A percentile compares a stretch with the other conserved stretches of the same genome.
phyloP scores from a whole-genome alignment of 441 rosid species.

The Daphne laureola region DNA sequence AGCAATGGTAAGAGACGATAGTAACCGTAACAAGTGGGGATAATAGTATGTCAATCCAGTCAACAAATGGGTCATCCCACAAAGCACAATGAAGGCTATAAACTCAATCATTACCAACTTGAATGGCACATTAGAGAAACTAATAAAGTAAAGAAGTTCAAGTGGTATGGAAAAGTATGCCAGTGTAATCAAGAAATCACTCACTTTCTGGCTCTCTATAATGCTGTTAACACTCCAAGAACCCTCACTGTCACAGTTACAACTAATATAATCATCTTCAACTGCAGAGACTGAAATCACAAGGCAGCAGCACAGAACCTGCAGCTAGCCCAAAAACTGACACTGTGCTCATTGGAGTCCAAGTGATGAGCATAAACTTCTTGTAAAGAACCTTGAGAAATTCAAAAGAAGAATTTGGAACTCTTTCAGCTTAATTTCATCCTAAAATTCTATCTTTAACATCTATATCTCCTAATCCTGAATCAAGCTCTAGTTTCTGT shows the following conservation, averaged over 20 bases:
- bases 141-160: conserved; percentile 65
- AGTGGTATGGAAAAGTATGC: conserved; percentile 73
- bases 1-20: conserved; percentile 53
- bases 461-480: background rate
- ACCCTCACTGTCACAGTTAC: conserved; percentile 71
- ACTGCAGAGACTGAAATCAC: conserved; percentile 28
- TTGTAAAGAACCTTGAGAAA: too few relatives aligned
- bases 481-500: conserved; percentile 7
- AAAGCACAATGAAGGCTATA: conserved; percentile 64
- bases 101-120: conserved; percentile 70
- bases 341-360: conserved; percentile 52
- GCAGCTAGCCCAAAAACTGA: conserved; percentile 25
- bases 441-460: background rate
- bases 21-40: conserved; percentile 58
- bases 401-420: background rate
- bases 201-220: conserved; percentile 59
- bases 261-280: conserved; percentile 30
- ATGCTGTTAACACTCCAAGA: conserved; percentile 40
- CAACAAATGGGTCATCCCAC: conserved; percentile 65
- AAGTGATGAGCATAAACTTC: conserved; percentile 1
- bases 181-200: conserved; percentile 66
- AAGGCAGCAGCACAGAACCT: conserved; percentile 25
- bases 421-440: background rate
- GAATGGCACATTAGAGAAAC: conserved; percentile 64
- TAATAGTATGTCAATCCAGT: conserved; percentile 67